Base-by-base conservation (phyloP, 768 basidiomycete genomes). In the Daedalea quercina region DNA sequence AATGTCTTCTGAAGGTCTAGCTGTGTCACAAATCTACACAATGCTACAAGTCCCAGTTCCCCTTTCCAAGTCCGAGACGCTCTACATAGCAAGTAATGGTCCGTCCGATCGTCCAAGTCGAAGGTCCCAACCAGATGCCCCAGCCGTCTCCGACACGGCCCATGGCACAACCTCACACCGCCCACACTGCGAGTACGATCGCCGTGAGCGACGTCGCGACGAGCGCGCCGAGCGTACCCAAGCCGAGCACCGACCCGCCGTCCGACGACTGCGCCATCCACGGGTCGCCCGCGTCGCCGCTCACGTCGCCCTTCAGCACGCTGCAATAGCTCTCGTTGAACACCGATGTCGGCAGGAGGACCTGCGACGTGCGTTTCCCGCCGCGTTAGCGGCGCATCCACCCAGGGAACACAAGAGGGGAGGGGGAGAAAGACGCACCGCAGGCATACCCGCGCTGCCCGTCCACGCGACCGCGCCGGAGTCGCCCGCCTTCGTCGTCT, bases 401-500 rank as follows among this genome's bases (percentile, higher is more conserved):
- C 28, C 34, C 34, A 35, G 8, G 34, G 9, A 40, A 40, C 19
- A 15, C 37, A 40, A 19, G 6, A 3, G 9, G 34, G 34, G 34
- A 35, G 9, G 34, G 34, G 20, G 25, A 9, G 17, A 33, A 31
- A 19, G 3, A 49, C 34, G 11, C 7, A 75, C 69, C 66, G 73
- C 54, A 28, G 41, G 40, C 25, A 23, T 70, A 24, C 81, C 81
- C 44, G 60, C 65, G 23, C 65, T 59, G 17, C 74, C 72, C 20
- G 53, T 56, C 11, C 76, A 67, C 24, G 53, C 62, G 47, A 81
- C 62, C 12, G 71, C 72, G 4, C 79, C 82, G 22, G 69, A 66
- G 3, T 62, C 60, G 51, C 69, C 71, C 8, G 73, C 70, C 1
- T 55, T 57, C 25, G 74, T 58, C 44, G 57, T 61, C 23, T 57